Evolutionary conservation across 805 yeast species (phyloP), one percentile per base, ranked within the genome.

Genomic region (Kazachstania martiniae): DNA sequence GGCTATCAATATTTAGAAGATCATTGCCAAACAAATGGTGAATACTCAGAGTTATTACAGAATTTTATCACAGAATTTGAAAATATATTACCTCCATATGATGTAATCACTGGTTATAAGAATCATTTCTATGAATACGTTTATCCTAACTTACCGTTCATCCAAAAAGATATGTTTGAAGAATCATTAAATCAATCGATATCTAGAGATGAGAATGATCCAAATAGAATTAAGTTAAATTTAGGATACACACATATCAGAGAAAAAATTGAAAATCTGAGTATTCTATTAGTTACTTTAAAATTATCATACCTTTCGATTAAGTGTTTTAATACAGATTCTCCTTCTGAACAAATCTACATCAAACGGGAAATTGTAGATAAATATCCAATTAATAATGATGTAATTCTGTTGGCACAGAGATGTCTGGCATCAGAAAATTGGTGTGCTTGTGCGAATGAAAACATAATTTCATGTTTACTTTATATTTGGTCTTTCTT

Each of bases 401-500:
- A 51, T 21, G 34, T 44, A 2, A 39, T 56, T 18, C 17, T 46
- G 14, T 31, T 54, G 27, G 53, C 51, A 1, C 56, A 54, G 30
- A 38, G 46, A 13, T 39, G 50, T 18, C 32, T 56, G 26, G 45
- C 53, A 1, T 42, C 49, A 3, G 56, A 53, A 27, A 53, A 55
- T 35, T 38, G 49, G 30, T 47, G 48, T 31, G 48, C 51, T 12
- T 49, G 55, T 26, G 50, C 59, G 0, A 56, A 51, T 21, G 61
- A 55, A 41, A 56, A 48, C 28, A 47, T 44, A 14, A 37, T 49
- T 13, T 44, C 50, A 8, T 56, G 53, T 30, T 36, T 51, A 21
- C 39, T 52, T 27, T 56, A 51, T 28, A 43, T 53, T 19, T 56
- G 61, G 61, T 39, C 56, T 10, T 50, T 47, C 26, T 48, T 47